Evolutionary conservation across 148 eudicot species (phyloP), one percentile per base, ranked within the genome.

Genomic region (Fagopyrum tataricum): DNA sequence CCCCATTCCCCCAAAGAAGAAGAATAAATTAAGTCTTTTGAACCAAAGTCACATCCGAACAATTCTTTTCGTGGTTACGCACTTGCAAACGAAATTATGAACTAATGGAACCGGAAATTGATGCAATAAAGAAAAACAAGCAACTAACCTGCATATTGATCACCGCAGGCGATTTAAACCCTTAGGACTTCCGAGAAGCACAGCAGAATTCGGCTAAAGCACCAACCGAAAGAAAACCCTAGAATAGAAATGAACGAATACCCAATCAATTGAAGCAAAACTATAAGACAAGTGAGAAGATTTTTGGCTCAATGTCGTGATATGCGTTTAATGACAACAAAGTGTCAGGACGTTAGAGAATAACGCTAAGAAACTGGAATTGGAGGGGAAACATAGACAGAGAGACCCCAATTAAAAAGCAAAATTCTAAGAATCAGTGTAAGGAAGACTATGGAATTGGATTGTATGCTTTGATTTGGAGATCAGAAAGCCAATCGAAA

Each of bases 71-170:
- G 61, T 18, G 11, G 8, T 55, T 55, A 18, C 24, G 8, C 61
- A 55, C 61, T 55, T 7, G 24, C 24, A 55, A 39, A 37, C 42
- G 42, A 37, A 64, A 64, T 13, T 64, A 6, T 15, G 44, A 64
- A 43, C 43, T 62, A 62, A 31, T 37, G 9, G 40, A 62, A 62
- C 41, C 37, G 1, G 11, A 18, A 48, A 48, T 12, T 2, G 15
- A 17, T 15, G 15, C 15, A 17, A 4, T n/a, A 11, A 12, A 5
- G 6, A 52, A 20, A 52, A 21, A 58, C 9, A 10, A 1, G 37
- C 64, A 21, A 58, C 64, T 58, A 58, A 64, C 69, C 69, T 64
- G 69, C 69, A 64, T 64, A 37, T 64, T 39, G 20, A 64, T 64
- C 4, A 64, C n/a, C 43, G 69, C 15, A 31, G 69, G 13, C 2